Base-by-base conservation (phyloP, 805 yeast species). In the Wickerhamomyces rabaulensis region DNA sequence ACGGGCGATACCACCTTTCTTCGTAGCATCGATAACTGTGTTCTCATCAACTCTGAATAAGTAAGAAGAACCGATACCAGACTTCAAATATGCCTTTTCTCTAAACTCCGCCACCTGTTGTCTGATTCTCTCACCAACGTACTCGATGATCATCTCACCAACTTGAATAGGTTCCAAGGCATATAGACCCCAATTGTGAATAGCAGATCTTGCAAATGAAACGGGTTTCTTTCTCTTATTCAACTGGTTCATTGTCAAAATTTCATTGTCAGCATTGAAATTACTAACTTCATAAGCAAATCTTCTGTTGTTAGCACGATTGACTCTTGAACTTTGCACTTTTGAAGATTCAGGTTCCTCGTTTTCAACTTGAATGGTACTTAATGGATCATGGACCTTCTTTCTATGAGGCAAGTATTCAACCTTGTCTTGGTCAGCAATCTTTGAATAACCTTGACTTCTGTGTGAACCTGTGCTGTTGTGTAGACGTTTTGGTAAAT, bases 131-230 rank as follows among this genome's bases (percentile, higher is more conserved):
- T 94, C 98, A 25, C 99, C 99, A 5, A 94, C 97, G 58, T 94
- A 94, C 65, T 94, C 99, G 49, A 94, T 92, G 59, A 94, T 90
- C 97, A 94, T 92, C 65, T 94, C 99, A 54, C 82, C 86, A 1
- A 94, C 95, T n/a, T 89, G 87, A 60, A 94, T 94, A 2, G 95
- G 95, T 59, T 94, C 98, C 58, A 87, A 69, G 0, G 99, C 99
- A 66, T 90, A 94, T 36, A 94, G 69, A 0, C 99, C 99, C 99
- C 99, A 94, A 60, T 92, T 89, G 64, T 94, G 99, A 59, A 94
- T 94, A 0, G 97, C 95, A 2, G 97, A 90, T 45, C 98, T 74
- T 0, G 97, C 97, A 72, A 91, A 91, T n/a, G 94, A 84, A 9
- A 92, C 97, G 0, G 96, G 96, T 60, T 92, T 92, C 64, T 85